Evolutionary conservation across 768 basidiomycete species (phyloP).

Genomic region (Amylocystis lapponica): DNA sequence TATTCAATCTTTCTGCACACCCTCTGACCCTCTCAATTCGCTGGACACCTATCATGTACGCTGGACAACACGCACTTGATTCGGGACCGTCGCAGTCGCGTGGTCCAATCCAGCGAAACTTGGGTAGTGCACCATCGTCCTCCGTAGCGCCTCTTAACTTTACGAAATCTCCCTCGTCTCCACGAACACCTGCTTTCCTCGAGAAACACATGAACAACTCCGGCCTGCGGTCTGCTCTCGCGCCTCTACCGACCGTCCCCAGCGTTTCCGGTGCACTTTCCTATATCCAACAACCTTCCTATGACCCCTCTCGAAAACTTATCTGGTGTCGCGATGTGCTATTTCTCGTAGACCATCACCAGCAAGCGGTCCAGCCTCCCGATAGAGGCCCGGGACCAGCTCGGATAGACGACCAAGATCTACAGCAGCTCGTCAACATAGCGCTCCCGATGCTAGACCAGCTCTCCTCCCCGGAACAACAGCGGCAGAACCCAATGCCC

Average conservation of each 20-base stretch:
- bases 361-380: conserved; percentile 36
- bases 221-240: conserved; percentile 49
- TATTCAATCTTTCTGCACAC: too few species aligned
- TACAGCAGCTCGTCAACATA: conserved; percentile 53
- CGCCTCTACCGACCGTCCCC: conserved; percentile 60
- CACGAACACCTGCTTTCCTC: not conserved
- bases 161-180: not conserved
- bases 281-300: conserved; percentile 46
- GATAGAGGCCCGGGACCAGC: conserved; percentile 39
- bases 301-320: conserved; percentile 57
- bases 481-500: conserved; percentile 29
- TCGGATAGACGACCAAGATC: conserved; percentile 50
- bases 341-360: conserved; percentile 56
- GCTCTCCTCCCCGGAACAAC: conserved; percentile 35
- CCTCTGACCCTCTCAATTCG: too few species aligned
- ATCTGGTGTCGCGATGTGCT: conserved; percentile 83
- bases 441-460: conserved; percentile 64
- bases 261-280: conserved; percentile 48
- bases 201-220: not conserved
- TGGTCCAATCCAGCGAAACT: too few species aligned
- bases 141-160: too few species aligned
- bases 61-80: too few species aligned
- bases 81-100: too few species aligned
- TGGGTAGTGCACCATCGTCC: too few species aligned
- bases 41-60: too few species aligned